A percentile compares a stretch with the other conserved stretches of the same genome.
Evolutionary conservation across 139 green algal genomes (phyloP).

Genomic region (Chlorella sp.): DNA sequence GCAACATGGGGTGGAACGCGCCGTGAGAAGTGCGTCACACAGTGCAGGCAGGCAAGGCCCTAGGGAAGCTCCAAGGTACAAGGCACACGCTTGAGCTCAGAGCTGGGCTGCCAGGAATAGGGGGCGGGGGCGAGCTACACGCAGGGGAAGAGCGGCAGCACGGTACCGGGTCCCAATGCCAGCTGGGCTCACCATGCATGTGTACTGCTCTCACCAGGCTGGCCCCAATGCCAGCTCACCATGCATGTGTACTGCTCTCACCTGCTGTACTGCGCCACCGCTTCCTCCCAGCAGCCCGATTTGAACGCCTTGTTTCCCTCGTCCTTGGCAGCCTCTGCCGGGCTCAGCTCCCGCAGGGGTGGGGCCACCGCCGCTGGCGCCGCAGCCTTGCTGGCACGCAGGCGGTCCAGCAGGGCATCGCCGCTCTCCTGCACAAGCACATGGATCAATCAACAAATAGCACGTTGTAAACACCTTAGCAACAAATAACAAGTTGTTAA

Average conservation of each 20-base stretch:
- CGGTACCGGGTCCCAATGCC: no score
- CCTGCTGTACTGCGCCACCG: constrained; percentile 42
- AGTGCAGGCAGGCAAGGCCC: neutral
- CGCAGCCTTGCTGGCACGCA: constrained; percentile 2
- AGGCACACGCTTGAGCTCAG: neutral
- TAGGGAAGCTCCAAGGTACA: neutral
- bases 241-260: neutral
- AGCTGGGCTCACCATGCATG: neutral
- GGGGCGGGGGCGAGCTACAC: neutral
- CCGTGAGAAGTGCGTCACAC: no score
- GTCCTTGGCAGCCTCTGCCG: constrained; percentile 73
- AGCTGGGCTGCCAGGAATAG: neutral
- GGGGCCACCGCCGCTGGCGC: neutral
- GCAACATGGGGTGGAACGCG: neutral
- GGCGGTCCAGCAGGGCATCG: neutral
- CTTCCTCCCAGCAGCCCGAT: constrained; percentile 64
- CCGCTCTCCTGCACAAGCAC: neutral
- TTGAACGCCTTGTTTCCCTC: constrained; percentile 85
- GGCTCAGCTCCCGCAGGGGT: constrained; percentile 34
- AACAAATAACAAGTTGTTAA: no score
- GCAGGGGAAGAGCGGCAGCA: neutral
- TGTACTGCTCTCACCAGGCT: neutral
- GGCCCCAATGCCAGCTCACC: no score
- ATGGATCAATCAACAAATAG: neutral
- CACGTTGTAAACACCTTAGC: no score